Percentiles rank a stretch among this genome's conserved stretches.
Evolutionary conservation across 352 stramenopile species (phyloP).

Genomic region (Thraustochytrium sp.): DNA sequence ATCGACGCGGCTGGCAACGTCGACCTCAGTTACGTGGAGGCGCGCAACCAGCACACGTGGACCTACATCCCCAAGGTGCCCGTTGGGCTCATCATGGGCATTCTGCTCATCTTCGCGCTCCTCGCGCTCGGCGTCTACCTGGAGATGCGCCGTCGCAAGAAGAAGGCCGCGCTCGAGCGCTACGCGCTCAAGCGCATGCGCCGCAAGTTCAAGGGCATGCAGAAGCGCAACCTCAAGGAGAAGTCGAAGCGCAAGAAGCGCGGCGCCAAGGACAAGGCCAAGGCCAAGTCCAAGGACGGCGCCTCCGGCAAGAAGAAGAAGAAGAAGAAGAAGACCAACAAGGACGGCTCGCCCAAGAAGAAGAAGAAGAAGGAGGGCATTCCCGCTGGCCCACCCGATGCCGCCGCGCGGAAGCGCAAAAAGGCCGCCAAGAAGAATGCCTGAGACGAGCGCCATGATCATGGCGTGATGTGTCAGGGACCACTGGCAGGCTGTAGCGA

Average conservation of each 20-base stretch:
- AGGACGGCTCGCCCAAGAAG: not conserved
- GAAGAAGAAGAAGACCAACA: not conserved
- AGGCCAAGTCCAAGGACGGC: too few relatives aligned
- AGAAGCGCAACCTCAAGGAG: not conserved
- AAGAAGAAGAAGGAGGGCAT: not conserved
- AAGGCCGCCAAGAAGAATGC: not conserved
- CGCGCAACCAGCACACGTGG: slow-evolving; percentile 83
- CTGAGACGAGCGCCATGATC: not conserved
- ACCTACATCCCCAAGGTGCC: slow-evolving; percentile 79
- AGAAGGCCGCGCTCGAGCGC: slow-evolving; percentile 78
- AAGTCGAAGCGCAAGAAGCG: not conserved
- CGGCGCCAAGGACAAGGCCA: too few relatives aligned
- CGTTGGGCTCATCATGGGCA: slow-evolving; percentile 75
- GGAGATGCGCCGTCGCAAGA: slow-evolving; percentile 81
- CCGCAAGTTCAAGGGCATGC: slow-evolving; percentile 78
- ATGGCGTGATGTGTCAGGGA: not conserved
- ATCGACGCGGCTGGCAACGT: slow-evolving; percentile 84
- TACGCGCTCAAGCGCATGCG: slow-evolving; percentile 89
- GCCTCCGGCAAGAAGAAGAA: not conserved
- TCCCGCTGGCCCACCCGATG: not conserved
- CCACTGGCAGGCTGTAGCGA: not conserved
- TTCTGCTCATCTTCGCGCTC: slow-evolving; percentile 66
- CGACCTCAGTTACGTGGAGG: slow-evolving; percentile 68
- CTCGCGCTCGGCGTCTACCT: slow-evolving; percentile 67
- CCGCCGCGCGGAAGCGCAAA: not conserved